Conservation (phyloP, 345 rosid genomes). For the Toxicodendron radicans region DNA sequence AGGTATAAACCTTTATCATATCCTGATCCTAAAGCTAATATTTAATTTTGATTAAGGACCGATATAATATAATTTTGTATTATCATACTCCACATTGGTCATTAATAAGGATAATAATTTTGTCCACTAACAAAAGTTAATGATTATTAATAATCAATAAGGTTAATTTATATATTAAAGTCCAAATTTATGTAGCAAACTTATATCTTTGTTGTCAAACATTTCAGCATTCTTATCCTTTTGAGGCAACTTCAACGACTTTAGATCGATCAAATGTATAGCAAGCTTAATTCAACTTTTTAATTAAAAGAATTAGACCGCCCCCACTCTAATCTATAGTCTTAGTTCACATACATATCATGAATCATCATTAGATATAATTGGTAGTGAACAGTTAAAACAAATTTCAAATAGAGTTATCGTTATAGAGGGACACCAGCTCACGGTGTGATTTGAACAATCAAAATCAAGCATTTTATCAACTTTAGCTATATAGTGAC, state of each 20-base stretch:
- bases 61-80: not conserved
- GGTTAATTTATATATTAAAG: not conserved
- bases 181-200: not conserved
- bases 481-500: too few relatives aligned
- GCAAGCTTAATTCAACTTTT: not conserved
- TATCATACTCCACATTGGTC: not conserved
- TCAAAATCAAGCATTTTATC: too few relatives aligned
- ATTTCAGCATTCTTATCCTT: too few relatives aligned
- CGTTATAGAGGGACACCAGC: too few relatives aligned
- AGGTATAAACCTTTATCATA: not conserved
- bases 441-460: too few relatives aligned
- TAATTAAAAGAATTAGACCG: not conserved
- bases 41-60: constrained; percentile 1
- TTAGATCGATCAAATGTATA: too few relatives aligned
- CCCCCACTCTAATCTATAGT: not conserved
- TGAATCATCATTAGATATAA: not conserved
- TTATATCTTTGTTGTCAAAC: not conserved
- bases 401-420: too few relatives aligned
- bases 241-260: too few relatives aligned
- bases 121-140: not conserved
- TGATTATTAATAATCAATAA: not conserved
- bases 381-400: not conserved
- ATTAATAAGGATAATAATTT: not conserved
- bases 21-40: not conserved
- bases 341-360: not conserved